Conservation (phyloP, 2,329 filamentous ascomycete species). For the Aspergillus pseudotamarii region DNA sequence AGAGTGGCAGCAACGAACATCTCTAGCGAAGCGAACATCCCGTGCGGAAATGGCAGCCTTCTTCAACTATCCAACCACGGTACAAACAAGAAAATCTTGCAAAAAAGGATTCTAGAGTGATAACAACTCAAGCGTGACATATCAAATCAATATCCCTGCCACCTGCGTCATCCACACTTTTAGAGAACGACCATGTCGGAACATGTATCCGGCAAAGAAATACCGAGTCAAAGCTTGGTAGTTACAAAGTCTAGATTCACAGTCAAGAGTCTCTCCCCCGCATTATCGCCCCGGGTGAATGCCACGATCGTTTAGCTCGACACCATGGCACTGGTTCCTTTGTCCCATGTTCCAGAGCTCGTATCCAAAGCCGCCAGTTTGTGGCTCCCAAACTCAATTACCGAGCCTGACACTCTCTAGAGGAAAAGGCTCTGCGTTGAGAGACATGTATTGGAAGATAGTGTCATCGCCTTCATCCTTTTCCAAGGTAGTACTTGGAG, state of each 20-base stretch:
- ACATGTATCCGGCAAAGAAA: not conserved
- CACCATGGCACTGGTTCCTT: conserved; percentile 12
- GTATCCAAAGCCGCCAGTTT: conserved; percentile 24
- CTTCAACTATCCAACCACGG: not conserved
- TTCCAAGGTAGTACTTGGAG: not conserved
- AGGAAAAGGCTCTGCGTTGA: not conserved
- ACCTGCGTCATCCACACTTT: not conserved
- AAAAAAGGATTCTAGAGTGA: not conserved
- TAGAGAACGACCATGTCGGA: not conserved
- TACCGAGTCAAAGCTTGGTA: not conserved
- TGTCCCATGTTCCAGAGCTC: conserved; percentile 26
- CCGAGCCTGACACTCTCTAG: not conserved
- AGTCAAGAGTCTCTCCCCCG: not conserved
- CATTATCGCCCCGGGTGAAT: not conserved
- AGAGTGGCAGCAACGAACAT: not conserved
- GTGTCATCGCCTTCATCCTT: not conserved
- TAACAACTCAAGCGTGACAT: not conserved
- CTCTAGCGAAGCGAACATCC: not conserved
- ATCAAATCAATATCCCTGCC: not conserved
- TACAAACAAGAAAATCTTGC: not conserved
- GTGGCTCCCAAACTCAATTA: not conserved
- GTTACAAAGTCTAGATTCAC: not conserved
- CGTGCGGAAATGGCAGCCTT: not conserved
- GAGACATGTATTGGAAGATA: not conserved
- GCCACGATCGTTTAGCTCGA: not conserved